These are phyloP conservation scores for Mallotus japonicus DNA, from an alignment of 441 rosid genomes.

Conservation along the genomic window DNA sequence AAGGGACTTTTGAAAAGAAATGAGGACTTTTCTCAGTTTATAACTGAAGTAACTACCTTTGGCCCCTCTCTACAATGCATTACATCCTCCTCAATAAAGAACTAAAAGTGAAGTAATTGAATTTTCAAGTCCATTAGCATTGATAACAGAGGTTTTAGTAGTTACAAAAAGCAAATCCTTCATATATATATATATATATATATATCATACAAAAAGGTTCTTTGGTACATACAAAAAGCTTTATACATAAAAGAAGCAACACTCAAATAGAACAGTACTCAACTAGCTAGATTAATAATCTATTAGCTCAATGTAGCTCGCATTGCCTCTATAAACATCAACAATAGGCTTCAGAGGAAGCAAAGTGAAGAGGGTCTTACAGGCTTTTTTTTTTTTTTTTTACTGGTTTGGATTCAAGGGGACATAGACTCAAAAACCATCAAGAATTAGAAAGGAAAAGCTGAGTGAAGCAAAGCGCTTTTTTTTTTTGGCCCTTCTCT, in stretches of 20 bases:
- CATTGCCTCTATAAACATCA: not conserved
- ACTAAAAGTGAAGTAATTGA: not conserved
- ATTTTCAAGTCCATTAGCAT: not conserved
- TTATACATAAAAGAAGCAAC: too few species aligned
- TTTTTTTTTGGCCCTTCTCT: not conserved
- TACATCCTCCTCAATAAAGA: not conserved
- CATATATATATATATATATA: too few species aligned
- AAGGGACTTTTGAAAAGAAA: not conserved
- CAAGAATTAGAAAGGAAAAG: not conserved
- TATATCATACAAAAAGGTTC: too few species aligned
- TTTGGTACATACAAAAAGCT: too few species aligned
- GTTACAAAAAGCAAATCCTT: too few species aligned
- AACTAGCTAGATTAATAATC: too few species aligned
- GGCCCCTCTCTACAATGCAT: not conserved
- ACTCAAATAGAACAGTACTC: too few species aligned
- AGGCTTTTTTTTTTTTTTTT: constrained; percentile 2
- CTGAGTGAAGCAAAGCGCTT: not conserved
- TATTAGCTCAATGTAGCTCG: not conserved
- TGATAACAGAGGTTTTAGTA: not conserved
- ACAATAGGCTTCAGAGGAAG: constrained; percentile 1
- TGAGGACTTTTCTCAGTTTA: not conserved
- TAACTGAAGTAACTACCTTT: constrained; percentile 28
- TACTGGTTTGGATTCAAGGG: constrained; percentile 28
- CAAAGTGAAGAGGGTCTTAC: not conserved
- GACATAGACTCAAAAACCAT: constrained; percentile 21